phyloP scores from a whole-genome alignment of 208 protist genomes.

The Leishmania major region DNA sequence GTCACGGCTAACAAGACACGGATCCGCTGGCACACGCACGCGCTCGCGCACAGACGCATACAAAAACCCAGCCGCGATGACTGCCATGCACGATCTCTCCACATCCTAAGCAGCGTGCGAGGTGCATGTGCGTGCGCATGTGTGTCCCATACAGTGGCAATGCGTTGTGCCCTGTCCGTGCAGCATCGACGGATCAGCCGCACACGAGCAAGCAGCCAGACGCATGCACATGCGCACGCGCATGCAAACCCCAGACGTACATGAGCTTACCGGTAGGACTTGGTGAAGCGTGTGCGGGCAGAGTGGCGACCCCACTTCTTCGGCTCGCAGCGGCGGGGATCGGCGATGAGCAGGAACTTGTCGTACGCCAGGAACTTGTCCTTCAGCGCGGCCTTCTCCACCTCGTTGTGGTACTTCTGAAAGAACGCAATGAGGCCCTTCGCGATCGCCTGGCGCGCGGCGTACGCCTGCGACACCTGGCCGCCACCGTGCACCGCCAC shows the following conservation, averaged over 20 bases:
- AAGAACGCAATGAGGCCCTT: constrained; percentile 99
- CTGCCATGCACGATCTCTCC: background rate
- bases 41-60: background rate
- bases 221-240: background rate
- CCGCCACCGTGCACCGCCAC: constrained; percentile 98
- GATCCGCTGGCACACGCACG: background rate
- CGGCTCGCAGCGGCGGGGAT: constrained; percentile 99
- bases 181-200: background rate
- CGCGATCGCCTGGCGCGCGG: constrained; percentile 99
- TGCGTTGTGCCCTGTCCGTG: background rate
- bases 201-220: background rate
- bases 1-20: too few relatives aligned
- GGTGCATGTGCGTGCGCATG: background rate
- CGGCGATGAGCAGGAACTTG: constrained; percentile 99
- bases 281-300: constrained; percentile 99
- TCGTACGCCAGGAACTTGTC: constrained; percentile 97
- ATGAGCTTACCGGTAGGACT: constrained; percentile 98
- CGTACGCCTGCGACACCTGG: constrained; percentile 98
- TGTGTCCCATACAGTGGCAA: background rate
- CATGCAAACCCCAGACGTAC: background rate
- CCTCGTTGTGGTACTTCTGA: constrained; percentile 98
- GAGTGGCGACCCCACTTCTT: constrained; percentile 99
- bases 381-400: constrained; percentile 98
- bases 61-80: background rate
- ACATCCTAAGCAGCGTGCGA: background rate